Evolutionary conservation across 1,284 basidiomycete species (phyloP).

Genomic region (Taiwanofungus camphoratus): DNA sequence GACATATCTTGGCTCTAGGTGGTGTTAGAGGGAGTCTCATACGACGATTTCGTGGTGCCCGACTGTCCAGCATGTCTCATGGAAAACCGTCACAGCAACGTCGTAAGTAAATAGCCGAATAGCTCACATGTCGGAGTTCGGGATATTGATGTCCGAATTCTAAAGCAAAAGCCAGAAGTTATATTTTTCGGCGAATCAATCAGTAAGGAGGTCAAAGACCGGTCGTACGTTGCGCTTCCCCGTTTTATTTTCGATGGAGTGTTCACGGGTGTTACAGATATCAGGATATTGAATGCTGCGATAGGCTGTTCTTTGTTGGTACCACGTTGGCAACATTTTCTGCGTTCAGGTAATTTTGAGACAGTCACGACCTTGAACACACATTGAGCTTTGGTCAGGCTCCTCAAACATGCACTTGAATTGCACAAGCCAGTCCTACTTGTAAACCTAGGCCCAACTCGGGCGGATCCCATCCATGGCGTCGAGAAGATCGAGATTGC

Average conservation of each 20-base stretch:
- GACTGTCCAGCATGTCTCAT: conserved; percentile 60
- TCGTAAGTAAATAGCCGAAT: conserved; percentile 34
- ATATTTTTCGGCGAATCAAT: conserved; percentile 91
- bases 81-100: conserved; percentile 48
- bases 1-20: conserved; percentile 41
- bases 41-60: conserved; percentile 75
- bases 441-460: conserved; percentile 81
- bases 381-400: too few species aligned
- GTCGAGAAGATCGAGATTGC: conserved; percentile 75
- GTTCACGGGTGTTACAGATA: conserved; percentile 38
- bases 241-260: too few species aligned
- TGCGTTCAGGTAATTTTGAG: conserved; percentile 58
- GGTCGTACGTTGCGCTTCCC: conserved; percentile 54
- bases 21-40: conserved; percentile 73
- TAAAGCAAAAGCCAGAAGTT: conserved; percentile 76
- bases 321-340: conserved; percentile 91
- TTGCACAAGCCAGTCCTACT: conserved; percentile 73
- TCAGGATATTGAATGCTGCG: conserved; percentile 51
- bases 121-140: too few species aligned
- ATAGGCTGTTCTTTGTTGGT: conserved; percentile 75
- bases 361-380: not conserved
- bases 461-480: conserved; percentile 70
- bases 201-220: conserved; percentile 50
- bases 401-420: conserved; percentile 79
- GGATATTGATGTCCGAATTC: conserved; percentile 8